These are phyloP conservation scores for Pseudogymnoascus sp. DNA, from an alignment of 2,329 filamentous ascomycete species.

Conservation along the genomic window DNA sequence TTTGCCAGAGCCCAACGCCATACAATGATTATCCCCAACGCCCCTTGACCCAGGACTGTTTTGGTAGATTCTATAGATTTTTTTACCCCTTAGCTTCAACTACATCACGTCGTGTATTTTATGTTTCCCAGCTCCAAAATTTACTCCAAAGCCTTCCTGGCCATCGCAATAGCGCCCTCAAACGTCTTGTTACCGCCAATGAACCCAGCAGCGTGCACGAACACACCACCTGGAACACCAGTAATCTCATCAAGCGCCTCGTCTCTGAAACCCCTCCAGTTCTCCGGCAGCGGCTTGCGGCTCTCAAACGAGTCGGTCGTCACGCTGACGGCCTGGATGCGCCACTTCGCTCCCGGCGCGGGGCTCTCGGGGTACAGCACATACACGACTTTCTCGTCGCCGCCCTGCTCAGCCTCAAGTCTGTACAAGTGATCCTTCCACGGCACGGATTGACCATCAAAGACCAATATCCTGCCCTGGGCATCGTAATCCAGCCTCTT, in stretches of 20 bases:
- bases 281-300: constrained; percentile 81
- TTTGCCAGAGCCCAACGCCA: background rate
- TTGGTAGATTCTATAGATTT: background rate
- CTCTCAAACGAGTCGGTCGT: constrained; percentile 82
- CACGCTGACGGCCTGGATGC: constrained; percentile 85
- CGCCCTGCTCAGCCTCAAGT: constrained; percentile 58
- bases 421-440: constrained; percentile 97
- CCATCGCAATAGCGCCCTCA: constrained; percentile 82
- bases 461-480: constrained; percentile 71
- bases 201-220: constrained; percentile 91
- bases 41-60: background rate
- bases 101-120: background rate
- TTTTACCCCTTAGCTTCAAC: background rate
- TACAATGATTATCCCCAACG: background rate
- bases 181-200: constrained; percentile 93
- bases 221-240: constrained; percentile 69
- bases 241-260: constrained; percentile 68
- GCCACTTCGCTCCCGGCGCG: constrained; percentile 73
- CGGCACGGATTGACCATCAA: constrained; percentile 69
- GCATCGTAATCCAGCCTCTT: constrained; percentile 60
- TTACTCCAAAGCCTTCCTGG: constrained; percentile 59
- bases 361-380: constrained; percentile 85
- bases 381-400: constrained; percentile 61
- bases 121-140: background rate
- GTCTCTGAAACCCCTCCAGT: constrained; percentile 87